Conservation (phyloP, 1,284 basidiomycete species). For the Malassezia arunalokei region DNA sequence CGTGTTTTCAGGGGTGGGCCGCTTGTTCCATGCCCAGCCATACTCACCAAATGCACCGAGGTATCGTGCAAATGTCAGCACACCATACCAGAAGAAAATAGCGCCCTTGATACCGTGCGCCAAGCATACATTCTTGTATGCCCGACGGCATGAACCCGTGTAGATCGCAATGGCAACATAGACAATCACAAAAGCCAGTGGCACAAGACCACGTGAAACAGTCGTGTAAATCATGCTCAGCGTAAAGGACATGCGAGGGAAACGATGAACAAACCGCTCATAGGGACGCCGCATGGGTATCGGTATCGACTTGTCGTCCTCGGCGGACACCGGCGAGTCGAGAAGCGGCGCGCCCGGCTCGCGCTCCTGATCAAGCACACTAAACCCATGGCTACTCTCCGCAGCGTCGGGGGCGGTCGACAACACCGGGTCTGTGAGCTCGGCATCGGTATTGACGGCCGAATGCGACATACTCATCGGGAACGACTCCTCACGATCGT, state of each 20-base stretch:
- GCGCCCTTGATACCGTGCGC: slow-evolving; percentile 81
- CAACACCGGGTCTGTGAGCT: neutral
- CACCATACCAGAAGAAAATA: slow-evolving; percentile 55
- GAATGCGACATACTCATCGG: neutral
- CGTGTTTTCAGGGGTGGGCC: slow-evolving; percentile 16
- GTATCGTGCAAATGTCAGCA: slow-evolving; percentile 78
- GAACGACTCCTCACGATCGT: neutral
- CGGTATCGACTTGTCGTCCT: neutral
- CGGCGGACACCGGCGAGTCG: neutral
- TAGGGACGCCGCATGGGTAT: neutral
- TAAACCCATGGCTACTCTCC: neutral
- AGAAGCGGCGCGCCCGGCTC: neutral
- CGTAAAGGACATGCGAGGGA: slow-evolving; percentile 4
- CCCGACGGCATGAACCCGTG: slow-evolving; percentile 62
- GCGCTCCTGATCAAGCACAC: slow-evolving; percentile 5
- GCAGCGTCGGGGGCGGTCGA: neutral
- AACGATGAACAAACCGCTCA: neutral
- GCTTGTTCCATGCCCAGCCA: slow-evolving; percentile 87
- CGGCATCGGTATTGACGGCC: slow-evolving; percentile 4
- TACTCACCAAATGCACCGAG: slow-evolving; percentile 74
- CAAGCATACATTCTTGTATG: slow-evolving; percentile 60
- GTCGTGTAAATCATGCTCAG: slow-evolving; percentile 18
- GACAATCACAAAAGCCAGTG: slow-evolving; percentile 58
- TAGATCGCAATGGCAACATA: slow-evolving; percentile 64
- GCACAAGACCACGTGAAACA: slow-evolving; percentile 56